These are phyloP conservation scores for Adenanthera pavonina DNA, from an alignment of 306 rosid genomes.

Conservation along the genomic window DNA sequence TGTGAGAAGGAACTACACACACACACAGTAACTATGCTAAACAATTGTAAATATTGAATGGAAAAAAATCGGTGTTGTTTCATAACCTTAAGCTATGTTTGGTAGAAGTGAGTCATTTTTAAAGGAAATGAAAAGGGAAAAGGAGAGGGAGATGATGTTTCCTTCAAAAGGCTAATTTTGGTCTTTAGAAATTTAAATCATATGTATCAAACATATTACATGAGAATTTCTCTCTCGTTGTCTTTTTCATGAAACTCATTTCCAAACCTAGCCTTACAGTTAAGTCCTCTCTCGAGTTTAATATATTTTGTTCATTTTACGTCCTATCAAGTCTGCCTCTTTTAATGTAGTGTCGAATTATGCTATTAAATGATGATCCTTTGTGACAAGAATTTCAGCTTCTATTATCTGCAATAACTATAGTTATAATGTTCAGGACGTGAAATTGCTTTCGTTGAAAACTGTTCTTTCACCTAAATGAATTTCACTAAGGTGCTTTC, in stretches of 20 bases:
- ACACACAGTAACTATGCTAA: too few relatives aligned
- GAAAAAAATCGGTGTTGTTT: constrained; percentile 19
- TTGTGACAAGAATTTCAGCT: background rate
- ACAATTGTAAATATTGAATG: background rate
- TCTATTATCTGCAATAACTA: constrained; percentile 33
- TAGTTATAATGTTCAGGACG: constrained; percentile 30
- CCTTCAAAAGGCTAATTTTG: too few relatives aligned
- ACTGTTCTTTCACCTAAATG: constrained; percentile 32
- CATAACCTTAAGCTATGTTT: background rate
- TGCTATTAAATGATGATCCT: constrained; percentile 19
- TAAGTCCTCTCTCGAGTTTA: constrained; percentile 6
- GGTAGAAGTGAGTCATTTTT: background rate
- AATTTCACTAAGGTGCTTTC: constrained; percentile 48
- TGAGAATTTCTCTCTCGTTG: too few relatives aligned
- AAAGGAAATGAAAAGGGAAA: too few relatives aligned
- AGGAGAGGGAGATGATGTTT: too few relatives aligned
- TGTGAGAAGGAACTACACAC: background rate
- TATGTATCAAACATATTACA: too few relatives aligned
- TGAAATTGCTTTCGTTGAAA: constrained; percentile 22
- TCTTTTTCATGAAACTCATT: background rate
- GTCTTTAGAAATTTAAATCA: too few relatives aligned
- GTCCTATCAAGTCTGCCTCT: constrained; percentile 22
- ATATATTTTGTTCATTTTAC: constrained; percentile 7
- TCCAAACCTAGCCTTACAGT: background rate
- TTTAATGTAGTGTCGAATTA: constrained; percentile 17